A percentile compares a stretch with the other conserved stretches of the same genome.
These are phyloP conservation scores for Blastobotrys muscicola DNA, from an alignment of 805 yeast genomes.

Conservation along the genomic window DNA sequence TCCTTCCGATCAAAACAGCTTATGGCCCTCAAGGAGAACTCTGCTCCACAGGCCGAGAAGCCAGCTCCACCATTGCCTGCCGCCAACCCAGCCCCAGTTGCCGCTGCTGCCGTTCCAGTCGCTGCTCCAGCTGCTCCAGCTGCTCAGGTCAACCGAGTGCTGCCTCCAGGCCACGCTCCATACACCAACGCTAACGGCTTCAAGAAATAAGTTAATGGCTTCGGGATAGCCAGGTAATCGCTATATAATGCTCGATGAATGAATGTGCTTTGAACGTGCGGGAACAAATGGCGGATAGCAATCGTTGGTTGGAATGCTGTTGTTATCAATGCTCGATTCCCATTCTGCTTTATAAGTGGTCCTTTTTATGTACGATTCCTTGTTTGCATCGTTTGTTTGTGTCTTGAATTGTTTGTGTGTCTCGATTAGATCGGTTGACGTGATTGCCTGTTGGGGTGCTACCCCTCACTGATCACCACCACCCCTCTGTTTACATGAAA, in stretches of 20 bases:
- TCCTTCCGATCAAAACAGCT: slow-evolving; percentile 88
- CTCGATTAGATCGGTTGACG: not conserved
- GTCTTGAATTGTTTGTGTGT: not conserved
- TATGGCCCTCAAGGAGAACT: slow-evolving; percentile 82
- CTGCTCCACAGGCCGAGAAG: slow-evolving; percentile 1
- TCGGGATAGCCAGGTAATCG: not conserved
- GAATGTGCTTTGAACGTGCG: too few species aligned
- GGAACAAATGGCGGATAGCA: too few species aligned
- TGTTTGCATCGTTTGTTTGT: not conserved
- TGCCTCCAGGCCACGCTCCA: slow-evolving; percentile 6
- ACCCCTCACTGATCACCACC: too few species aligned
- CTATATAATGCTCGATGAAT: not conserved
- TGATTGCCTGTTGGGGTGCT: too few species aligned
- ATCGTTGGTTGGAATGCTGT: too few species aligned
- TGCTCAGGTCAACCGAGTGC: not conserved
- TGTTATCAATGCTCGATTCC: too few species aligned
- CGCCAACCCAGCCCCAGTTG: not conserved
- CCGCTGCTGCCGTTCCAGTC: not conserved
- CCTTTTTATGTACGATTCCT: too few species aligned
- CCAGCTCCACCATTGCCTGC: slow-evolving; percentile 2
- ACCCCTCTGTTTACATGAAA: too few species aligned
- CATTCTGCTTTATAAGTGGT: too few species aligned
- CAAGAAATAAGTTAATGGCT: not conserved
- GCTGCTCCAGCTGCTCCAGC: slow-evolving; percentile 4
- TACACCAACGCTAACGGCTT: not conserved